Evolutionary conservation across 2,329 filamentous ascomycete species (phyloP).

Genomic region (Fusarium pilosicola): DNA sequence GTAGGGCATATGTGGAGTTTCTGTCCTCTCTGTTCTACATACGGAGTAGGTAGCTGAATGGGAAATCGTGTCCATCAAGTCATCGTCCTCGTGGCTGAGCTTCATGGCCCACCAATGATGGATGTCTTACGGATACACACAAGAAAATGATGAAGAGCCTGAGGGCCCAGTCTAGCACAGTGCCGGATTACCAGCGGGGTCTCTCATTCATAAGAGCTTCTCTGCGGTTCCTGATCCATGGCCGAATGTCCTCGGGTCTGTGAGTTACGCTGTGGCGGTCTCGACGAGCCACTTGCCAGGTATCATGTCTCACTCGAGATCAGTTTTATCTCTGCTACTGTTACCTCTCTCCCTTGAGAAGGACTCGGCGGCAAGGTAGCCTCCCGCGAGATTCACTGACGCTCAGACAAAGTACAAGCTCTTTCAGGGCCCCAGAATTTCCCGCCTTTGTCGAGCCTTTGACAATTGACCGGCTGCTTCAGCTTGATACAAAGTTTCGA

Average conservation of each 20-base stretch:
- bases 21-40: neutral
- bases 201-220: conserved; percentile 20
- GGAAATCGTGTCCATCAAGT: conserved; percentile 2
- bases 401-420: conserved; percentile 19
- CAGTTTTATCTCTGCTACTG: conserved; percentile 31
- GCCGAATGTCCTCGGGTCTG: conserved; percentile 36
- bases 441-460: conserved; percentile 23
- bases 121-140: conserved; percentile 28
- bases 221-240: conserved; percentile 29
- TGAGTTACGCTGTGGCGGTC: conserved; percentile 42
- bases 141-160: conserved; percentile 28
- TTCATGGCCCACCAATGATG: conserved; percentile 25
- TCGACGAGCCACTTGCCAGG: conserved; percentile 39
- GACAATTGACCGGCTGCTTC: conserved; percentile 25
- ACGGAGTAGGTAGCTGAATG: neutral
- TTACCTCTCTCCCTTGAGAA: conserved; percentile 36
- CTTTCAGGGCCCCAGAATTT: conserved; percentile 18
- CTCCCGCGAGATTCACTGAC: conserved; percentile 20
- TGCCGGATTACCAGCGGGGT: conserved; percentile 39
- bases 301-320: conserved; percentile 40
- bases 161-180: conserved; percentile 32
- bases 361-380: conserved; percentile 31
- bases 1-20: conserved; percentile 8
- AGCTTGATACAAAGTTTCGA: conserved; percentile 35
- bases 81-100: conserved; percentile 35